A percentile compares a stretch with the other conserved stretches of the same genome.
phyloP scores from a whole-genome alignment of 2,329 filamentous ascomycete species.

The Clonostachys sp. region DNA sequence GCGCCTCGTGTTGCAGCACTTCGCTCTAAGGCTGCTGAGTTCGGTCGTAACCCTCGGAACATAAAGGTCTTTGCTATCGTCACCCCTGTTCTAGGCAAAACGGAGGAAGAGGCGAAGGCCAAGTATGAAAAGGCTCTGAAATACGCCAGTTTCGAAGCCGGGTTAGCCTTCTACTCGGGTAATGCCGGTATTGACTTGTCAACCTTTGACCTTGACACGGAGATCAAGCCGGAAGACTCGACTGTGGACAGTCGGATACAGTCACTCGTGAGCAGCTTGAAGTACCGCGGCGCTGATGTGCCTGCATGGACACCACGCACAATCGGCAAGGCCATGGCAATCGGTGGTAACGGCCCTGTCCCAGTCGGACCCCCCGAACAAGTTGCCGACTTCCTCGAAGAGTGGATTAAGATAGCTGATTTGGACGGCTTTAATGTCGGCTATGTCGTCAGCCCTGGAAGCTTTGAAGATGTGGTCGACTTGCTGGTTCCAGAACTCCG shows the following conservation, averaged over 20 bases:
- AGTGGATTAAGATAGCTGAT: slow-evolving; percentile 12
- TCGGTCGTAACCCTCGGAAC: slow-evolving; percentile 49
- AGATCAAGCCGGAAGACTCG: slow-evolving; percentile 48
- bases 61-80: slow-evolving; percentile 52
- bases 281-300: no score
- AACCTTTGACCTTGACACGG: slow-evolving; percentile 51
- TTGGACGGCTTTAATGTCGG: slow-evolving; percentile 9
- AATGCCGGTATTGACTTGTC: slow-evolving; percentile 59
- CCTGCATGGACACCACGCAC: slow-evolving; percentile 13
- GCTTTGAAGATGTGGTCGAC: slow-evolving; percentile 3
- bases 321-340: slow-evolving; percentile 22
- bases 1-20: slow-evolving; percentile 46
- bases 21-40: slow-evolving; percentile 34
- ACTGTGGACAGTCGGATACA: slow-evolving; percentile 36
- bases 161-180: slow-evolving; percentile 49
- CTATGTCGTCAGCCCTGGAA: slow-evolving; percentile 8
- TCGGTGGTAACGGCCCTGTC: slow-evolving; percentile 20
- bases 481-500: slow-evolving; percentile 9
- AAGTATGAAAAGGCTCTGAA: slow-evolving; percentile 46
- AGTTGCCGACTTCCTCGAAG: slow-evolving; percentile 23
- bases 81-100: slow-evolving; percentile 41
- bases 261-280: slow-evolving; percentile 38
- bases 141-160: slow-evolving; percentile 47
- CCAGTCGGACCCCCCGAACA: slow-evolving; percentile 19
- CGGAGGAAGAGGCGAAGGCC: slow-evolving; percentile 44